Evolutionary conservation across 176 grass and related monocot species (phyloP).

Genomic region (Elaeis guineensis): DNA sequence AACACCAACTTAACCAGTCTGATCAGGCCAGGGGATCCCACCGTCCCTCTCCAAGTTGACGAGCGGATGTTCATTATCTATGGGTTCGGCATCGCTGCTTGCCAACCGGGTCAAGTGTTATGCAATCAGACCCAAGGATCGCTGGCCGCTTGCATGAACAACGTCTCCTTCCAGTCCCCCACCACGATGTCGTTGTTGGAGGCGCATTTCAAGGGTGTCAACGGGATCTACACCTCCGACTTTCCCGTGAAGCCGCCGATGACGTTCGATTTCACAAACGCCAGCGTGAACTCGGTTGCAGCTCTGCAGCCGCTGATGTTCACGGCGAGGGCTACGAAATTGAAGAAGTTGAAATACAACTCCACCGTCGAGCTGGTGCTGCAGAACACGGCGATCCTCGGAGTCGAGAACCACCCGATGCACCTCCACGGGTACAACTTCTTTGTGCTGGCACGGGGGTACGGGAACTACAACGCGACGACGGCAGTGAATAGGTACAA

Average conservation of each 20-base stretch:
- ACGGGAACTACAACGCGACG: background rate
- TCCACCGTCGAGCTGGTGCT: conserved; percentile 22
- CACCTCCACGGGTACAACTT: conserved; percentile 11
- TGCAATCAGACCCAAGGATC: no score
- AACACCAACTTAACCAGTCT: conserved; percentile 35
- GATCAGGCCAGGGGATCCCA: conserved; percentile 2
- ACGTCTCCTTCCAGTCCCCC: no score
- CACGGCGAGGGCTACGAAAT: conserved; percentile 7
- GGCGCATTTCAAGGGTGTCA: no score
- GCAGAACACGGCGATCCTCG: conserved; percentile 18
- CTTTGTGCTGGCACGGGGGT: background rate
- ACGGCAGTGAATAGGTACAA: background rate
- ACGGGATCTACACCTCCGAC: no score
- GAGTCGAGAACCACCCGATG: background rate
- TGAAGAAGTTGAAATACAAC: conserved; percentile 20
- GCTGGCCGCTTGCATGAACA: no score
- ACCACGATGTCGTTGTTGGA: no score
- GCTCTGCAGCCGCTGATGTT: no score
- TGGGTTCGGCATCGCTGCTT: conserved; percentile 36
- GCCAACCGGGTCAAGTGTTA: background rate
- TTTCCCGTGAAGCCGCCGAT: background rate
- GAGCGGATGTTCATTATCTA: conserved; percentile 50
- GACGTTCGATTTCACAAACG: background rate
- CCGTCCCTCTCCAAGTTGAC: conserved; percentile 43
- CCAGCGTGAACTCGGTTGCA: no score